A percentile compares a stretch with the other conserved stretches of the same genome.
Evolutionary conservation across 148 eudicot genomes (phyloP).

Genomic region (Camellia granthamiana): DNA sequence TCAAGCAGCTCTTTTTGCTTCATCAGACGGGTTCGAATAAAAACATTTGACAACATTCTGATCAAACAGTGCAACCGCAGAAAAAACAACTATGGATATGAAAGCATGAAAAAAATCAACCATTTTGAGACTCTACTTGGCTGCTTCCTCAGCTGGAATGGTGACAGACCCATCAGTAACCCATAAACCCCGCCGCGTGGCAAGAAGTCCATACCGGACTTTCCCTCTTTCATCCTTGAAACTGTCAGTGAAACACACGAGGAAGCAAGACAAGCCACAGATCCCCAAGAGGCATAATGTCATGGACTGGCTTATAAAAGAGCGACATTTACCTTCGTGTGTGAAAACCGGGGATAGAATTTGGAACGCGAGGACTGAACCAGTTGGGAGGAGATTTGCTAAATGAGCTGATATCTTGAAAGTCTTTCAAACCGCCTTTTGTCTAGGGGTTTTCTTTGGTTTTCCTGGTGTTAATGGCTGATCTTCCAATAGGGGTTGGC

Average conservation of each 20-base stretch:
- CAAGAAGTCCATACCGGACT: constrained; percentile 61
- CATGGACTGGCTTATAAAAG: constrained; percentile 23
- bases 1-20: constrained; percentile 34
- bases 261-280: constrained; percentile 44
- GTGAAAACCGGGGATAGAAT: constrained; percentile 56
- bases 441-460: constrained; percentile 42
- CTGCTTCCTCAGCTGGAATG: constrained; percentile 30
- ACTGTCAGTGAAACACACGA: constrained; percentile 68
- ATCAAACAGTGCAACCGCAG: constrained; percentile 52
- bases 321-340: constrained; percentile 49
- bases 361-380: constrained; percentile 67
- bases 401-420: constrained; percentile 50
- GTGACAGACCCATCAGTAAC: constrained; percentile 43
- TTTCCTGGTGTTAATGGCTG: constrained; percentile 10
- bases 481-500: constrained; percentile 37
- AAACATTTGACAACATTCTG: constrained; percentile 68
- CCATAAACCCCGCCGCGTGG: constrained; percentile 64
- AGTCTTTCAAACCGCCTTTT: constrained; percentile 54
- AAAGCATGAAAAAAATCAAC: constrained; percentile 63
- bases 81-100: constrained; percentile 40
- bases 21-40: constrained; percentile 52
- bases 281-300: constrained; percentile 38
- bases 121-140: constrained; percentile 42
- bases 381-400: constrained; percentile 71
- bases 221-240: constrained; percentile 58